Base-by-base conservation (phyloP, 768 basidiomycete genomes). In the Kwoniella sp. region DNA sequence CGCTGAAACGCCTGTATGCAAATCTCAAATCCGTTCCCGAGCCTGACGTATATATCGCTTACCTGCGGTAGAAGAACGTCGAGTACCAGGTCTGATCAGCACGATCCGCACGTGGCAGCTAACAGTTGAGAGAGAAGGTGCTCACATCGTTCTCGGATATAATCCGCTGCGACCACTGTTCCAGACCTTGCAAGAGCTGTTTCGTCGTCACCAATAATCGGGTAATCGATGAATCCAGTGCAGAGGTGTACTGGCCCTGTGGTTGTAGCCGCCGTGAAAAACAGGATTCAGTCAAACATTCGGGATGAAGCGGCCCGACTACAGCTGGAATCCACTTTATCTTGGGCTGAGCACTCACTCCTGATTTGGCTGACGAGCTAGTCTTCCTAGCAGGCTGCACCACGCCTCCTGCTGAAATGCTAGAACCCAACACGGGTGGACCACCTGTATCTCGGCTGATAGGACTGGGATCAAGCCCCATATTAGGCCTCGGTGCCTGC, bases 21-120 rank as follows among this genome's bases (percentile, higher is more conserved):
- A 17, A 87, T 86, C 77, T 97, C 97, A 84, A 99, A 98, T 78
- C 96, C 94, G 81, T 98, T 97, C 25, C 96, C 96, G 25, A 99
- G 84, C 60, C 88, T 87, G 59, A 99, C 96, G 81, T 99, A 99
- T 59, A 96, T 91, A 81, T 97, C 92, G 84, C 93, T 96, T 77
- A 99, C 93, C 71, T 90, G 85, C 48, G 45, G 8, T 4, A 20
- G 3, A 48, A 45, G 50, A 12, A 17, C n/a, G n/a, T n/a, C n/a
- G n/a, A n/a, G n/a, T n/a, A 23, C 11, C 15, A 51, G 11, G 23
- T 51, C 50, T 25, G n/a, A 30, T 5, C 7, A 48, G 50, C 22
- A 12, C 0, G 9, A 17, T 48, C 15, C 25, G 23, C 7, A 66
- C 13, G 9, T 30, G 34, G 37, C 38, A 2, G 22, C 23, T 58